phyloP scores from a whole-genome alignment of 2,329 filamentous ascomycete species.

The Thielaviopsis euricoi region DNA sequence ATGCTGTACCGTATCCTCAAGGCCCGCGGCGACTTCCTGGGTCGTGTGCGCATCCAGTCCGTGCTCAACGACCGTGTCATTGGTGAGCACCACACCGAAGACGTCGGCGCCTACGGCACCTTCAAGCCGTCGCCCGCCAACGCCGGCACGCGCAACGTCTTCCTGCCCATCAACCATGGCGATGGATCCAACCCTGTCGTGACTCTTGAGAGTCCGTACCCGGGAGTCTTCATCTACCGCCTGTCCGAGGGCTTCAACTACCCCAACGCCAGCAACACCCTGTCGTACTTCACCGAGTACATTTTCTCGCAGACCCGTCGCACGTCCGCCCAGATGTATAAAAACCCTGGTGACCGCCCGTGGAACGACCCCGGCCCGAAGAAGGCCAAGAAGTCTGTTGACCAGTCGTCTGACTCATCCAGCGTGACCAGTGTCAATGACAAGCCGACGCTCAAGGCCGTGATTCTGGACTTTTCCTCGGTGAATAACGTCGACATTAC shows the following conservation, averaged over 20 bases:
- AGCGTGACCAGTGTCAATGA: constrained; percentile 21
- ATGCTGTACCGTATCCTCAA: constrained; percentile 66
- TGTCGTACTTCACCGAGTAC: constrained; percentile 57
- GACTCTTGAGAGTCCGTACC: constrained; percentile 64
- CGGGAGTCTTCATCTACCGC: constrained; percentile 88
- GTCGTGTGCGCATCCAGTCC: constrained; percentile 66
- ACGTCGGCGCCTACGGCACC: constrained; percentile 38
- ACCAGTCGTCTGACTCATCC: constrained; percentile 16
- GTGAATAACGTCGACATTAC: constrained; percentile 93
- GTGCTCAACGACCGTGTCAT: constrained; percentile 61
- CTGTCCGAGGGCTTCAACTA: constrained; percentile 95
- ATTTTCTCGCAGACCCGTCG: constrained; percentile 59
- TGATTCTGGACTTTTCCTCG: constrained; percentile 84
- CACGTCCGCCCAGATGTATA: constrained; percentile 52
- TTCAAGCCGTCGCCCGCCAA: constrained; percentile 25
- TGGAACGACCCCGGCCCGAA: constrained; percentile 87
- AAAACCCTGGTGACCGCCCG: constrained; percentile 58
- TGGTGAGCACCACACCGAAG: constrained; percentile 37
- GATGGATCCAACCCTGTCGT: constrained; percentile 84
- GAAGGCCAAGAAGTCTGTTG: constrained; percentile 21
- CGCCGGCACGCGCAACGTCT: constrained; percentile 51
- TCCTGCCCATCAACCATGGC: constrained; percentile 70
- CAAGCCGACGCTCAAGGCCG: constrained; percentile 61
- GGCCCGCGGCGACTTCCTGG: constrained; percentile 62
- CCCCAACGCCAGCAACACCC: constrained; percentile 76